Evolutionary conservation across 108 stramenopile species (phyloP).

Genomic region (Cyclotella cryptica): DNA sequence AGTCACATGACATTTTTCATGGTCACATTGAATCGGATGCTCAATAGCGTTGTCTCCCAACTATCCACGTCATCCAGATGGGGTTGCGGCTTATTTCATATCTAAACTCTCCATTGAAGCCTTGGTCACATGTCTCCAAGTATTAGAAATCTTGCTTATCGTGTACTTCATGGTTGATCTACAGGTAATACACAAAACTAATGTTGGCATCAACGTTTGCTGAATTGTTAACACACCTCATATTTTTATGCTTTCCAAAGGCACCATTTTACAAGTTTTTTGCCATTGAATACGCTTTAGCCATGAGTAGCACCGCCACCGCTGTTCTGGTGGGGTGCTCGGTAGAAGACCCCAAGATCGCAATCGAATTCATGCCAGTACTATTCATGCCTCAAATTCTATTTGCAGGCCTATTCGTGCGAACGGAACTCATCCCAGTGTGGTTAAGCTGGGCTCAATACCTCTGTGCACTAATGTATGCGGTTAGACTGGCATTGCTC

Average conservation of each 20-base stretch:
- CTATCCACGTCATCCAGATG: conserved; percentile 13
- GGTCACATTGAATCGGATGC: no score
- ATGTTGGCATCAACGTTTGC: no score
- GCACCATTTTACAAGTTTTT: conserved; percentile 60
- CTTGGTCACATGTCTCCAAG: conserved; percentile 60
- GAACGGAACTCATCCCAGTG: conserved; percentile 63
- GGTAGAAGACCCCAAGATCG: conserved; percentile 74
- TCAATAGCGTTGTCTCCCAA: no score
- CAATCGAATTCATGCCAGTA: conserved; percentile 72
- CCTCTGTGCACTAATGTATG: conserved; percentile 74
- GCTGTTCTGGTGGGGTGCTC: conserved; percentile 73
- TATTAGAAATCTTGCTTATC: conserved; percentile 19
- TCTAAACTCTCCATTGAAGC: conserved; percentile 70
- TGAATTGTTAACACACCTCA: no score
- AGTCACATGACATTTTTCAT: no score
- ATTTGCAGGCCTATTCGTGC: conserved; percentile 84
- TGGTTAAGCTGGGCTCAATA: conserved; percentile 83
- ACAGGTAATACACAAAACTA: no score
- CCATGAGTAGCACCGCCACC: conserved; percentile 70
- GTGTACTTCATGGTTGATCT: no score
- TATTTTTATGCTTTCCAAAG: not conserved
- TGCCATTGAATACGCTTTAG: conserved; percentile 57
- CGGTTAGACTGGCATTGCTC: conserved; percentile 56
- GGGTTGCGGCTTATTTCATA: conserved; percentile 73
- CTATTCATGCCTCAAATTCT: conserved; percentile 91